Evolutionary conservation across 768 basidiomycete species (phyloP).

Genomic region (Mycena leptocephala): DNA sequence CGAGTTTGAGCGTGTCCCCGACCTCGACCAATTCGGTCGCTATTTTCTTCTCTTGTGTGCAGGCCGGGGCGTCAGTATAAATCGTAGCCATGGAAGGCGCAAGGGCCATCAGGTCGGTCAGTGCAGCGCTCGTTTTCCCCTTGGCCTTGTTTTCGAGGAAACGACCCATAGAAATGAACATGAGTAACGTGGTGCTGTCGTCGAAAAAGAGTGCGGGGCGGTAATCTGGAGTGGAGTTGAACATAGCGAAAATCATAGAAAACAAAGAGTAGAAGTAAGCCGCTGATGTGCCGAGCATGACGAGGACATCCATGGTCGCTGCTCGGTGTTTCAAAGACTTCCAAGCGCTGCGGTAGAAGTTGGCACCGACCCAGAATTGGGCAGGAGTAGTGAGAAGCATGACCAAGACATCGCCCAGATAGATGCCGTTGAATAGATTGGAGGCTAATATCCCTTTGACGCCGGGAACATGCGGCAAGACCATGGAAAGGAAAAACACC

Average conservation of each 20-base stretch:
- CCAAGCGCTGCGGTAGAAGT: constrained; percentile 92
- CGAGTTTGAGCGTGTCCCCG: constrained; percentile 93
- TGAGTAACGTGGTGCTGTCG: constrained; percentile 98
- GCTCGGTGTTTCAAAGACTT: constrained; percentile 91
- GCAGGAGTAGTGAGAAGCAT: constrained; percentile 89
- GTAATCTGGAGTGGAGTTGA: constrained; percentile 76
- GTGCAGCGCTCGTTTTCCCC: constrained; percentile 95
- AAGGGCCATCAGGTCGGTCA: constrained; percentile 97
- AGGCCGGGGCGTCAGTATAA: constrained; percentile 88
- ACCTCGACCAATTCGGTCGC: constrained; percentile 96
- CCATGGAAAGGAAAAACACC: constrained; percentile 95
- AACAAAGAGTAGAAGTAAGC: constrained; percentile 93
- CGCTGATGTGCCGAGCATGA: constrained; percentile 95
- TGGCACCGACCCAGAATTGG: constrained; percentile 92
- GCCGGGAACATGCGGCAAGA: constrained; percentile 78
- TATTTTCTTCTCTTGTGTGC: constrained; percentile 90
- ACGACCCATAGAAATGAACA: constrained; percentile 95
- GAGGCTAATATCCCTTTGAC: constrained; percentile 67
- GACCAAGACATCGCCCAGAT: constrained; percentile 86
- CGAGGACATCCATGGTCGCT: constrained; percentile 98
- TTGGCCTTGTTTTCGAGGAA: constrained; percentile 98
- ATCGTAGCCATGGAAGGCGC: constrained; percentile 97
- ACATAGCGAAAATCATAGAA: constrained; percentile 75
- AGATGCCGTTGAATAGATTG: constrained; percentile 77
- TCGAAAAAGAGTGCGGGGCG: constrained; percentile 96